Evolutionary conservation across 2,329 filamentous ascomycete genomes (phyloP), one percentile per base, ranked within the genome.

Genomic region (Claviceps sp.): DNA sequence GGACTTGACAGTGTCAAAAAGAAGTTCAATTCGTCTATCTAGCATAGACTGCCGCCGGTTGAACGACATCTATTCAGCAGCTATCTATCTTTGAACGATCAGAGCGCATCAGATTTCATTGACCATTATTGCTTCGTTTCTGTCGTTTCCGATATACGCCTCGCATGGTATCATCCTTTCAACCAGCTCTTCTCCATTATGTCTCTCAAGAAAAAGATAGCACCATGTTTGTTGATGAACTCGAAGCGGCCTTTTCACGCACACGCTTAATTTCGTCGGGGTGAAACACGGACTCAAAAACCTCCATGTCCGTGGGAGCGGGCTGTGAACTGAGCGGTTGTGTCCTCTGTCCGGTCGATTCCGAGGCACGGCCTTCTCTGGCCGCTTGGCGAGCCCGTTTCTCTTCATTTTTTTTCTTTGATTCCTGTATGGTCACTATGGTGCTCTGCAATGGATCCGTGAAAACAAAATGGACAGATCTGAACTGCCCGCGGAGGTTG

Each of bases 401-500:
- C 1, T 8, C 7, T 26, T 26, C 26, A 26, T 8, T 3, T 8
- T 2, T 26, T 8, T 6, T 26, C 26, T 26, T 7, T 26, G 2
- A 26, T 26, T 80, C 77, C 50, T 70, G 69, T n/a, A 69, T 64
- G n/a, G n/a, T n/a, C n/a, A n/a, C n/a, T n/a, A n/a, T n/a, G 0
- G 77, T 80, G 65, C 72, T 78, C 61, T 78, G 74, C 47, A 63
- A 60, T 4, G 70, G 65, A 53, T 82, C 77, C 56, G 84, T 80
- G 56, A 85, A 84, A 11, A 80, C 77, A 61, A 85, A 85, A 5
- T 80, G 73, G 37, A 84, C 76, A 56, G 78, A 76, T 50, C 71
- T 65, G 59, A 85, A 81, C 53, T 79, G 77, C 18, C 81, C 80
- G 14, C 76, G 71, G 42, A 85, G 73, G 52, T 82, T 79, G 0